phyloP scores from a whole-genome alignment of 352 stramenopile species.

The Phytophthora uliginosa region DNA sequence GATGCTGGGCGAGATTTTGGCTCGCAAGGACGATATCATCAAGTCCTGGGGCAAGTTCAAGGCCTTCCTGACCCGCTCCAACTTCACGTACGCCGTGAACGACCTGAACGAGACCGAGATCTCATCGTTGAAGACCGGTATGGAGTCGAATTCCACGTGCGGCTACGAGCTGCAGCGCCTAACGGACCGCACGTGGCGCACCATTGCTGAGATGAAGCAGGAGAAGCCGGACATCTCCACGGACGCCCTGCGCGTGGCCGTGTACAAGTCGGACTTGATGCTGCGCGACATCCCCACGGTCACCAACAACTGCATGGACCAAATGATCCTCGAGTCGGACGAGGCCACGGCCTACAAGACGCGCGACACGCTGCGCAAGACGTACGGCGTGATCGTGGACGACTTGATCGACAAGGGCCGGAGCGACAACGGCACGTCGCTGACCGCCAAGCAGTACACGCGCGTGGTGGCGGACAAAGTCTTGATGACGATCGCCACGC shows the following conservation, averaged over 20 bases:
- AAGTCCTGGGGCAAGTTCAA: constrained; percentile 38
- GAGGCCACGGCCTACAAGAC: constrained; percentile 41
- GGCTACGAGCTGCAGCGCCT: constrained; percentile 48
- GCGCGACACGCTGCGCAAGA: constrained; percentile 38
- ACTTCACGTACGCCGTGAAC: constrained; percentile 44
- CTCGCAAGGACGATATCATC: constrained; percentile 29
- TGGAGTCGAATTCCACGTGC: constrained; percentile 45
- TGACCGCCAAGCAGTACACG: constrained; percentile 41
- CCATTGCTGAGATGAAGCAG: constrained; percentile 39
- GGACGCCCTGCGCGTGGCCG: constrained; percentile 23
- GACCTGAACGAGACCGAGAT: constrained; percentile 47
- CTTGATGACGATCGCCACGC: constrained; percentile 36
- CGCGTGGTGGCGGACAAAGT: constrained; percentile 38
- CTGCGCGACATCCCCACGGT: constrained; percentile 37
- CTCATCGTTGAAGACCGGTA: constrained; percentile 41
- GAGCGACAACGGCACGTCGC: constrained; percentile 45
- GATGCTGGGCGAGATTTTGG: constrained; percentile 31
- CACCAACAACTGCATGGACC: constrained; percentile 50
- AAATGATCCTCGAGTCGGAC: constrained; percentile 43
- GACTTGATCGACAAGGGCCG: constrained; percentile 36
- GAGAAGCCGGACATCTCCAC: constrained; percentile 21
- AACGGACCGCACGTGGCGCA: constrained; percentile 41
- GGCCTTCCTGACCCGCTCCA: constrained; percentile 29
- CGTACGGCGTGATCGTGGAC: constrained; percentile 43
- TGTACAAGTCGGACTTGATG: constrained; percentile 46